Conservation (phyloP, 2,329 filamentous ascomycete genomes). For the Emericellopsis cladophorae region DNA sequence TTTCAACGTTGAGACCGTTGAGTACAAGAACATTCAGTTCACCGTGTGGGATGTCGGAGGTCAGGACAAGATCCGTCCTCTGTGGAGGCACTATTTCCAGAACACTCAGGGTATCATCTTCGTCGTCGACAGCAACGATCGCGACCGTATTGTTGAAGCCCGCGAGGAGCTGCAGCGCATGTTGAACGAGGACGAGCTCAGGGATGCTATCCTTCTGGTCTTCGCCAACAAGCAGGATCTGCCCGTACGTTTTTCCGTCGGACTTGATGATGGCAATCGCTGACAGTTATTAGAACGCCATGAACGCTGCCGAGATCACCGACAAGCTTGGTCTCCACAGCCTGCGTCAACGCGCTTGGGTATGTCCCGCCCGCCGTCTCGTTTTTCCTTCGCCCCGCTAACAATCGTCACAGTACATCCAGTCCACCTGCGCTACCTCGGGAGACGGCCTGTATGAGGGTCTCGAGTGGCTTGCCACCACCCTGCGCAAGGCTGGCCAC, state of each 20-base stretch:
- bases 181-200: slow-evolving; percentile 97
- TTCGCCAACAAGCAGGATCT: slow-evolving; percentile 99
- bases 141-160: slow-evolving; percentile 94
- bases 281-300: slow-evolving; percentile 62
- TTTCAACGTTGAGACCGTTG: slow-evolving; percentile 99
- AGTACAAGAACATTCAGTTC: slow-evolving; percentile 99
- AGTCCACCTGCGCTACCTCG: slow-evolving; percentile 97
- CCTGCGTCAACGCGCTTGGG: slow-evolving; percentile 96
- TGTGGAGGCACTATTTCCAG: slow-evolving; percentile 99
- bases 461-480: slow-evolving; percentile 84
- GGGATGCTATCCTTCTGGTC: slow-evolving; percentile 89
- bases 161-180: slow-evolving; percentile 94
- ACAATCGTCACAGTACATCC: slow-evolving; percentile 65
- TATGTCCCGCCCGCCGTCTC: slow-evolving; percentile 38
- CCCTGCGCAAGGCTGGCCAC: slow-evolving; percentile 63
- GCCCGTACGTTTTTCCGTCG: slow-evolving; percentile 51
- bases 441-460: slow-evolving; percentile 99
- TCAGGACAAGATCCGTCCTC: slow-evolving; percentile 98
- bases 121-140: slow-evolving; percentile 98
- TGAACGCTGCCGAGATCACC: slow-evolving; percentile 99
- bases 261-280: neutral
- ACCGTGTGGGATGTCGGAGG: slow-evolving; percentile 99
- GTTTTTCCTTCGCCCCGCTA: slow-evolving; percentile 5
- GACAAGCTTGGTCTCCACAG: slow-evolving; percentile 99
- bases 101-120: slow-evolving; percentile 99